Base-by-base conservation (phyloP, 1,284 basidiomycete genomes). In the Irpex lacteus region DNA sequence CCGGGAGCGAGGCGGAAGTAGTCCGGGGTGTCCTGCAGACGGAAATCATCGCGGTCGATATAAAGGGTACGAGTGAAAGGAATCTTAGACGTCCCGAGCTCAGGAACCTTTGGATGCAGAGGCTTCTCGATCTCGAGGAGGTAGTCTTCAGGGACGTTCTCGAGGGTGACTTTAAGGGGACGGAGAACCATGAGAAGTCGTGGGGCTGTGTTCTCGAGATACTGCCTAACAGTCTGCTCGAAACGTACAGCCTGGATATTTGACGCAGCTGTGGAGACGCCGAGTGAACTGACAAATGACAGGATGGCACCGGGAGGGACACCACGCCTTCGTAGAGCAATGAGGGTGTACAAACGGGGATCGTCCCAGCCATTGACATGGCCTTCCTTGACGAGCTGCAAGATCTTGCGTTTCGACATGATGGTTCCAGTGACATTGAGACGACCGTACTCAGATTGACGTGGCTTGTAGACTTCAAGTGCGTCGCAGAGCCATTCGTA, bases 401-500 rank as follows among this genome's bases (percentile, higher is more conserved):
- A 83, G 69, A 99, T 94, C 79, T 98, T 99, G 57, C 98, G 92
- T 80, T 99, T 99, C 6, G 96, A 98, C 82, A 93, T 96, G 76
- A 99, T 90, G 13, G 97, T 97, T 26, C 98, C 98, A 70, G 98
- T 95, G 57, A 99, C 78, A 73, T 91, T 96, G 63, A 99, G 83
- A 61, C 98, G 88, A 36, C 98, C 98, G 72, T 96, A 99, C 76
- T 99, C 98, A 64, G 94, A 97, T 80, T 99, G 98, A 66, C 91
- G 90, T n/a, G 98, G 96, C 76, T 97, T 98, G 85, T 99, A 99
- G 2, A 99, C 91, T 67, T 94, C 92, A 37, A 99, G 82, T 2
- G 94, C 95, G 74, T 99, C 97, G 74, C 98, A 99, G 13, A 99
- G 85, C 98, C 98, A 99, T 73, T 99, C 98, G 77, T 99, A 99